phyloP scores from a whole-genome alignment of 2,329 filamentous ascomycete species.

The Pseudocercospora musae region DNA sequence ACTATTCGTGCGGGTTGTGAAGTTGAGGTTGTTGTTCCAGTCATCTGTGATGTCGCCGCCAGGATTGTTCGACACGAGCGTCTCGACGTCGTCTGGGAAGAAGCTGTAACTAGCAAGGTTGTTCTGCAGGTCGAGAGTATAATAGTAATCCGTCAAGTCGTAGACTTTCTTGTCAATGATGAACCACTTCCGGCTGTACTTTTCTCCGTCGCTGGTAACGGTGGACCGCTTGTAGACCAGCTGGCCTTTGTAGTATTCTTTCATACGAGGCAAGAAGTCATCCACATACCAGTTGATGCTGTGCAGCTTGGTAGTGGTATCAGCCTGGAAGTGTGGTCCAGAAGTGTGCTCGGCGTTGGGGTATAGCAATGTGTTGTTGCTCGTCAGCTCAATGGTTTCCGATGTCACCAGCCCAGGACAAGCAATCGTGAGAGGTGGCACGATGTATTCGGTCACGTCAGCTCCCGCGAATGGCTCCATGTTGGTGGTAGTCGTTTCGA shows the following conservation, averaged over 20 bases:
- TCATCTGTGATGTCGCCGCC: slow-evolving; percentile 72
- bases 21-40: slow-evolving; percentile 57
- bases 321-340: slow-evolving; percentile 56
- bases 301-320: slow-evolving; percentile 56
- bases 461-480: slow-evolving; percentile 79
- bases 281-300: slow-evolving; percentile 72
- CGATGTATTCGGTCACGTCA: slow-evolving; percentile 82
- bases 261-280: slow-evolving; percentile 73
- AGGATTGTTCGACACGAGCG: slow-evolving; percentile 69
- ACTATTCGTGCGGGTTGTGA: slow-evolving; percentile 60
- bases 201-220: slow-evolving; percentile 63
- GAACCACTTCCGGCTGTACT: slow-evolving; percentile 72
- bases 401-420: slow-evolving; percentile 67
- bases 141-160: slow-evolving; percentile 88
- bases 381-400: slow-evolving; percentile 56
- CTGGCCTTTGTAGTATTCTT: slow-evolving; percentile 81
- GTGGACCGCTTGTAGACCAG: slow-evolving; percentile 65
- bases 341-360: slow-evolving; percentile 62
- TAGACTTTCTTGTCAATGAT: slow-evolving; percentile 74
- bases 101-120: slow-evolving; percentile 62
- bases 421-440: slow-evolving; percentile 68
- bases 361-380: slow-evolving; percentile 60
- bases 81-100: slow-evolving; percentile 64
- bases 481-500: slow-evolving; percentile 55
- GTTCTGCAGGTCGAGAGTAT: slow-evolving; percentile 62